These are phyloP conservation scores for Agroathelia rolfsii DNA, from an alignment of 1,284 basidiomycete species.

Conservation along the genomic window DNA sequence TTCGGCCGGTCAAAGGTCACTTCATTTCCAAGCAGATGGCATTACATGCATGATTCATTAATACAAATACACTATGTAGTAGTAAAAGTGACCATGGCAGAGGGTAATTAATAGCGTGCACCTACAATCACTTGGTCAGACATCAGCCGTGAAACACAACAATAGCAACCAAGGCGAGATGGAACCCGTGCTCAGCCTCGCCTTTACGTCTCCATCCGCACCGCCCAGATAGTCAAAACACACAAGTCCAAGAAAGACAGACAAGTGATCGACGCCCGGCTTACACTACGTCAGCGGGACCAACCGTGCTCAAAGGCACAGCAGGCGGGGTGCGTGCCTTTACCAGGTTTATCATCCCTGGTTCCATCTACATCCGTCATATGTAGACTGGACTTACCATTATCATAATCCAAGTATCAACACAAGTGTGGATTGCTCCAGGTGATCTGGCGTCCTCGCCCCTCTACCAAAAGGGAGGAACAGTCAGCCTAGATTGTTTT, in stretches of 20 bases:
- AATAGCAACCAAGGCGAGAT: no score
- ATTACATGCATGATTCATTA: no score
- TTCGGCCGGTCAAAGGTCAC: no score
- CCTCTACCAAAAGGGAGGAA: conserved; percentile 80
- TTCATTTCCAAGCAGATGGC: no score
- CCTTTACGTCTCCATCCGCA: conserved; percentile 71
- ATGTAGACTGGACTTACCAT: no score
- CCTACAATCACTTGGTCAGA: no score
- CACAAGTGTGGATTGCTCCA: conserved; percentile 58
- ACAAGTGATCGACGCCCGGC: conserved; percentile 21
- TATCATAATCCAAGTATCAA: conserved; percentile 11
- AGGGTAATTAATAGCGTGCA: no score
- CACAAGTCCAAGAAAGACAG: conserved; percentile 18
- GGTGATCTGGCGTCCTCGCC: conserved; percentile 83
- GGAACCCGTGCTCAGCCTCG: conserved; percentile 90
- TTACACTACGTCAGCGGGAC: conserved; percentile 18
- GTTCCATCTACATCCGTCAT: conserved; percentile 20
- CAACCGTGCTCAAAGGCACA: conserved; percentile 22
- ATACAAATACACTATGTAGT: no score
- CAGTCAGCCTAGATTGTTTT: conserved; percentile 88
- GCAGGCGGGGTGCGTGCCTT: conserved; percentile 60
- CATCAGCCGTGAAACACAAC: no score
- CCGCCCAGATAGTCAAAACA: conserved; percentile 31
- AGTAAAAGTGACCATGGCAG: no score
- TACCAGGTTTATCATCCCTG: conserved; percentile 81